phyloP scores from a whole-genome alignment of 2,329 filamentous ascomycete genomes.

The Hypoxylon sp. region DNA sequence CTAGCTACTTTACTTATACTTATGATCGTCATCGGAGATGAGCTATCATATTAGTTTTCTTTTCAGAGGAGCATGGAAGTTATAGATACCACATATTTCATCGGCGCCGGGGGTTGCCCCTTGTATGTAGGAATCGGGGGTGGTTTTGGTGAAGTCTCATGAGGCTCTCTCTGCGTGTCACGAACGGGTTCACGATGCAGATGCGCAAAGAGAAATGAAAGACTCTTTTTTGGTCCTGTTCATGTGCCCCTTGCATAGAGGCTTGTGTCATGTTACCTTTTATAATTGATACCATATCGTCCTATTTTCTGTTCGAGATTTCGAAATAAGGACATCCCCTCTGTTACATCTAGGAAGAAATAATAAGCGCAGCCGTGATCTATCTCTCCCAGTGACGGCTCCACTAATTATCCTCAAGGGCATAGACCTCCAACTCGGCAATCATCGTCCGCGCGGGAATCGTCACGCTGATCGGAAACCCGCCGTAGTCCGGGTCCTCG shows the following conservation, averaged over 20 bases:
- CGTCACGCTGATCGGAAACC: constrained; percentile 6
- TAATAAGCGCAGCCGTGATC: no score
- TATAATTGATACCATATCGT: no score
- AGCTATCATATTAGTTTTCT: neutral
- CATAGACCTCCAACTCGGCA: constrained; percentile 9
- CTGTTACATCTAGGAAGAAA: no score
- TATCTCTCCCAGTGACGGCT: neutral
- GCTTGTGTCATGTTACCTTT: no score
- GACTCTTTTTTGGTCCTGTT: neutral
- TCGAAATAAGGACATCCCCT: no score
- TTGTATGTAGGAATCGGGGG: constrained; percentile 1
- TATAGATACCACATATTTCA: constrained; percentile 20
- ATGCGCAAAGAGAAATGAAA: constrained; percentile 11
- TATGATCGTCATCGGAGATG: constrained; percentile 16
- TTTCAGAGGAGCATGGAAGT: constrained; percentile 11
- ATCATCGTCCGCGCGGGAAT: constrained; percentile 7
- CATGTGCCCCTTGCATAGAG: no score
- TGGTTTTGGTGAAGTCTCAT: constrained; percentile 13
- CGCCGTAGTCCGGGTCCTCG: constrained; percentile 11
- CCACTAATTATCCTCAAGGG: neutral
- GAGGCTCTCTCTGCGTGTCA: constrained; percentile 22
- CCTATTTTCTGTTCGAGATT: no score
- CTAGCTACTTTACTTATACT: constrained; percentile 7
- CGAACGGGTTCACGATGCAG: constrained; percentile 22
- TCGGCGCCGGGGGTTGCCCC: constrained; percentile 21